Evolutionary conservation across 140 eudicot species (phyloP).

Genomic region (Flaveria floridana): DNA sequence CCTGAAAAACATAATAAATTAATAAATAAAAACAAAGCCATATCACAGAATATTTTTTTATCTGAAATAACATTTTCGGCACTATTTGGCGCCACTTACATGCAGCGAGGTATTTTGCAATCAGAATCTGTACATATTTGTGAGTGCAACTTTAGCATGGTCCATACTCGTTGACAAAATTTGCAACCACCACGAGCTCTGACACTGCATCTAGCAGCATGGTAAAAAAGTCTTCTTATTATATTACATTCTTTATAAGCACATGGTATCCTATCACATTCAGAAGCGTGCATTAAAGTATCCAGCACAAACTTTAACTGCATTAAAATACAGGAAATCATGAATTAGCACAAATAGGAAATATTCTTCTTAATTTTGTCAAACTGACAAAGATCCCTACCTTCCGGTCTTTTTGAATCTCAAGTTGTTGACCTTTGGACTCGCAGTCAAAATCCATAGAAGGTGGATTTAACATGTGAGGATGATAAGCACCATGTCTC

Average conservation of each 20-base stretch:
- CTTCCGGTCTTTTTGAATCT: slow-evolving; percentile 30
- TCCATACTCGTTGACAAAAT: slow-evolving; percentile 45
- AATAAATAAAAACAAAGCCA: slow-evolving; percentile 5
- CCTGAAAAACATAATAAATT: slow-evolving; percentile 27
- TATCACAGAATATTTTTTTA: not conserved
- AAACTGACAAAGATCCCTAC: slow-evolving; percentile 28
- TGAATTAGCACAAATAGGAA: not conserved
- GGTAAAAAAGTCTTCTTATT: slow-evolving; percentile 49
- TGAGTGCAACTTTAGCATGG: slow-evolving; percentile 44
- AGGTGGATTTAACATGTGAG: slow-evolving; percentile 43
- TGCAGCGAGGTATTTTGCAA: slow-evolving; percentile 66
- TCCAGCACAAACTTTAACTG: slow-evolving; percentile 48
- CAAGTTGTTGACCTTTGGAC: slow-evolving; percentile 28
- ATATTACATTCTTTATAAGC: slow-evolving; percentile 35
- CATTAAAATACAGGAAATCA: slow-evolving; percentile 15
- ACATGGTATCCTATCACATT: slow-evolving; percentile 49
- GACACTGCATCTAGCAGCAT: slow-evolving; percentile 36
- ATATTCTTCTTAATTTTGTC: not conserved
- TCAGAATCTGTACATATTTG: slow-evolving; percentile 41
- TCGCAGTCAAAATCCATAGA: slow-evolving; percentile 27
- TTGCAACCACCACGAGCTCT: slow-evolving; percentile 44
- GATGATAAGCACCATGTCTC: slow-evolving; percentile 43
- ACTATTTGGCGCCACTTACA: slow-evolving; percentile 34
- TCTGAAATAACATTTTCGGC: slow-evolving; percentile 7
- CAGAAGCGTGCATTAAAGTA: slow-evolving; percentile 50